Evolutionary conservation across 495 filamentous ascomycete genomes (phyloP).

Genomic region (Glonium stellatum): DNA sequence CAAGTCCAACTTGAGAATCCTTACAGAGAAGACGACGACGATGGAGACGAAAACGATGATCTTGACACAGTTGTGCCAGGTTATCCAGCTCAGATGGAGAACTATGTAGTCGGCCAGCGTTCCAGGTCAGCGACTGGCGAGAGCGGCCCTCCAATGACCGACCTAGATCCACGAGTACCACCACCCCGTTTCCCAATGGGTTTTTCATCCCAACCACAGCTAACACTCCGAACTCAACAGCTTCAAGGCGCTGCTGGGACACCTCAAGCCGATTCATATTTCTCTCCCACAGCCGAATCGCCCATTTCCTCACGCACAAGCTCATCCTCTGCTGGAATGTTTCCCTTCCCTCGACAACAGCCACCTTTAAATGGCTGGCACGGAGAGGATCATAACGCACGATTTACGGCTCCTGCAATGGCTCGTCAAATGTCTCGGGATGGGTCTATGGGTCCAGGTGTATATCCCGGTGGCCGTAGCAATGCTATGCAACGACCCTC

Average conservation of each 20-base stretch:
- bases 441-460: conserved; percentile 56
- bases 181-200: conserved; percentile 63
- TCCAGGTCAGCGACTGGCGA: conserved; percentile 73
- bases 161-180: conserved; percentile 45
- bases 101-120: conserved; percentile 52
- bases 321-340: conserved; percentile 57
- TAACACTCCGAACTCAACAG: conserved; percentile 70
- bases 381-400: conserved; percentile 58
- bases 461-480: conserved; percentile 49
- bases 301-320: conserved; percentile 78
- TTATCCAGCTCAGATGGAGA: conserved; percentile 20
- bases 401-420: conserved; percentile 82
- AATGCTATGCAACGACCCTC: conserved; percentile 65
- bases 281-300: conserved; percentile 80
- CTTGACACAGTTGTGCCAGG: conserved; percentile 36
- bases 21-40: conserved; percentile 67
- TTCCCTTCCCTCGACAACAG: conserved; percentile 69
- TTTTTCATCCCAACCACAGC: conserved; percentile 42
- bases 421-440: conserved; percentile 73
- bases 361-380: conserved; percentile 54
- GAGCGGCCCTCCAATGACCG: conserved; percentile 47
- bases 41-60: conserved; percentile 45
- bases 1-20: conserved; percentile 66
- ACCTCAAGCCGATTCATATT: conserved; percentile 62
- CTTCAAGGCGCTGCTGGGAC: conserved; percentile 41